phyloP scores from a whole-genome alignment of 345 rosid species.

The Gossypium anomalum region DNA sequence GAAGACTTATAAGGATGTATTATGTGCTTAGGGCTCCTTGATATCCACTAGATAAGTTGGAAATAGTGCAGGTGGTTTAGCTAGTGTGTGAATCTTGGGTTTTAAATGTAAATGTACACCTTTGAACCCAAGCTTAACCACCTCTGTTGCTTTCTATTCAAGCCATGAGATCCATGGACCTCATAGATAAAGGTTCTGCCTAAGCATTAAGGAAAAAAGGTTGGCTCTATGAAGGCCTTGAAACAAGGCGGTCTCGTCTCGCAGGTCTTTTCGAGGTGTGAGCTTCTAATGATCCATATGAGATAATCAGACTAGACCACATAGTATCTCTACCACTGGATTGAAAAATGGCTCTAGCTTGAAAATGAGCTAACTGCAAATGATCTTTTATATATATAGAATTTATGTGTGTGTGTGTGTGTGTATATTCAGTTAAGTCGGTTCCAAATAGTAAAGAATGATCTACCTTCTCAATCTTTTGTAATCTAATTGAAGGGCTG shows the following conservation, averaged over 20 bases:
- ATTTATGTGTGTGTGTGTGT: not conserved
- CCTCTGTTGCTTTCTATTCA: not conserved
- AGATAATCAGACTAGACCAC: not conserved
- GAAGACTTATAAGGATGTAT: not conserved
- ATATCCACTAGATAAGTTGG: not conserved
- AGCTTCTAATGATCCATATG: not conserved
- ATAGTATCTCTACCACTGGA: not conserved
- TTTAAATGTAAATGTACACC: not conserved
- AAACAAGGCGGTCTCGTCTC: not conserved
- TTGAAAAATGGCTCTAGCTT: not conserved
- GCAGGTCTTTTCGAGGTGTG: not conserved
- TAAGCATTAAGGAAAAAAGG: not conserved
- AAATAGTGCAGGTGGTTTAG: not conserved
- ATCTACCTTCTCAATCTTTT: constrained; percentile 60
- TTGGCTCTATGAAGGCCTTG: not conserved
- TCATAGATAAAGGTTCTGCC: not conserved
- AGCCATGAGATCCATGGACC: not conserved
- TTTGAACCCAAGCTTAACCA: not conserved
- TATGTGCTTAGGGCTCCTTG: not conserved
- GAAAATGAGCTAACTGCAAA: not conserved
- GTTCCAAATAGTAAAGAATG: constrained; percentile 5
- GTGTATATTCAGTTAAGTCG: not conserved
- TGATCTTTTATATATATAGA: not conserved
- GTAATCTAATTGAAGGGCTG: constrained; percentile 59
- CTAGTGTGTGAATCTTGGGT: not conserved